Conservation (phyloP, 2,329 filamentous ascomycete species). For the Penicillium hesseltinei region DNA sequence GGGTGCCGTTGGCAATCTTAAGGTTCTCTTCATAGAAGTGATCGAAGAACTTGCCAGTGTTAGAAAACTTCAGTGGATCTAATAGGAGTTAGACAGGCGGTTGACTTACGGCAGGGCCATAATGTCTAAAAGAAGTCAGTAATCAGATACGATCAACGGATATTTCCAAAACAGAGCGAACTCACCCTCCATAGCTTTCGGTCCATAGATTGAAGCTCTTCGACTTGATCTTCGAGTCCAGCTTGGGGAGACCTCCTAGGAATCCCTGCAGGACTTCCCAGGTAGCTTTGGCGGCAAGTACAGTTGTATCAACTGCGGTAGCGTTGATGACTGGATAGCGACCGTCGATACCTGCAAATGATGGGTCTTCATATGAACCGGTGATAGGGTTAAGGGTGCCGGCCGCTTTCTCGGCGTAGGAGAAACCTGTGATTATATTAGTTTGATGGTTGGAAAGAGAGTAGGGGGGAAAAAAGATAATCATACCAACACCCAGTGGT, state of each 20-base stretch:
- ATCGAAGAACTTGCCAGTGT: slow-evolving; percentile 48
- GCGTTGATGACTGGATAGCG: slow-evolving; percentile 52
- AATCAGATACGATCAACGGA: slow-evolving; percentile 2
- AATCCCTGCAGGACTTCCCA: slow-evolving; percentile 59
- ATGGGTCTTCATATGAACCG: slow-evolving; percentile 48
- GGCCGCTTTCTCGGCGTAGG: slow-evolving; percentile 34
- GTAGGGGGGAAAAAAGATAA: not conserved
- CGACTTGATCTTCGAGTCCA: slow-evolving; percentile 51
- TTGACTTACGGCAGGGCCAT: slow-evolving; percentile 46
- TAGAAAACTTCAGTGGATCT: slow-evolving; percentile 8
- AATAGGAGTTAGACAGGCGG: not conserved
- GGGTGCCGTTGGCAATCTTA: slow-evolving; percentile 51
- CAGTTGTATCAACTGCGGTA: slow-evolving; percentile 53
- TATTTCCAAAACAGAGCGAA: not conserved
- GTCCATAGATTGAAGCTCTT: slow-evolving; percentile 60
- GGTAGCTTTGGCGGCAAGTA: slow-evolving; percentile 54
- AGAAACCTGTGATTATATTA: slow-evolving; percentile 30
- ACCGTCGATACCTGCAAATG: slow-evolving; percentile 44
- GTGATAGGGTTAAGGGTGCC: slow-evolving; percentile 46
- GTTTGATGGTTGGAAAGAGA: not conserved
- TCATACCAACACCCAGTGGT: slow-evolving; percentile 55
- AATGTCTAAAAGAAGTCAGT: slow-evolving; percentile 41
- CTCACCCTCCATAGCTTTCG: slow-evolving; percentile 52
- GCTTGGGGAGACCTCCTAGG: slow-evolving; percentile 48
- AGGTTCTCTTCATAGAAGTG: slow-evolving; percentile 60